Evolutionary conservation across 371 early-diverging fungal genomes (phyloP).

Genomic region (Rhizomucor pusillus): DNA sequence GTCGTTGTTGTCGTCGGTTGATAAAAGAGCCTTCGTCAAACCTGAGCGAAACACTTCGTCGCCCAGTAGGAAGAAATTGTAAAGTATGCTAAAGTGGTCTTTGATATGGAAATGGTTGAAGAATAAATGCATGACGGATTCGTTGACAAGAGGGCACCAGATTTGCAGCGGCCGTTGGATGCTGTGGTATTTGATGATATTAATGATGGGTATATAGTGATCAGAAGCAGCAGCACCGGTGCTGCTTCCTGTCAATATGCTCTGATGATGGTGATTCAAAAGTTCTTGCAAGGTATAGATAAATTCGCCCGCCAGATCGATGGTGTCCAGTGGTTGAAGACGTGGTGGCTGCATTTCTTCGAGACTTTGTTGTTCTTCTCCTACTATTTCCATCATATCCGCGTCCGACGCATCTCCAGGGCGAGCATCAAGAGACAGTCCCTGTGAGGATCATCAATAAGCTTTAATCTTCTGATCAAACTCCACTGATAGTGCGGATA

Average conservation of each 20-base stretch:
- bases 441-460: conserved; percentile 1
- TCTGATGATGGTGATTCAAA: conserved; percentile 7
- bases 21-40: conserved; percentile 24
- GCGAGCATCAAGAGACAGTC: too few species aligned
- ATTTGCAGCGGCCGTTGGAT: conserved; percentile 30
- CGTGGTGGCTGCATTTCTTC: not conserved
- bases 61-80: conserved; percentile 39
- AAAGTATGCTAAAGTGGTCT: conserved; percentile 37
- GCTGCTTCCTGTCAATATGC: not conserved
- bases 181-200: conserved; percentile 28
- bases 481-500: too few species aligned
- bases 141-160: conserved; percentile 45
- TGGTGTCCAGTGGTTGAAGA: conserved; percentile 1
- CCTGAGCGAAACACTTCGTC: conserved; percentile 39
- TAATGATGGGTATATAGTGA: conserved; percentile 32
- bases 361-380: not conserved
- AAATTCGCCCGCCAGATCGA: conserved; percentile 7
- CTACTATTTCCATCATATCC: conserved; percentile 2
- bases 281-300: conserved; percentile 14
- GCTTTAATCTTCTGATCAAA: not conserved
- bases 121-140: conserved; percentile 47
- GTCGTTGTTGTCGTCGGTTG: conserved; percentile 17
- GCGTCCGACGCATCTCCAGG: conserved; percentile 10
- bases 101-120: conserved; percentile 42
- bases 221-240: conserved; percentile 1